Evolutionary conservation across 73 alveolate species (phyloP).

Genomic region (Diophrys sp.): DNA sequence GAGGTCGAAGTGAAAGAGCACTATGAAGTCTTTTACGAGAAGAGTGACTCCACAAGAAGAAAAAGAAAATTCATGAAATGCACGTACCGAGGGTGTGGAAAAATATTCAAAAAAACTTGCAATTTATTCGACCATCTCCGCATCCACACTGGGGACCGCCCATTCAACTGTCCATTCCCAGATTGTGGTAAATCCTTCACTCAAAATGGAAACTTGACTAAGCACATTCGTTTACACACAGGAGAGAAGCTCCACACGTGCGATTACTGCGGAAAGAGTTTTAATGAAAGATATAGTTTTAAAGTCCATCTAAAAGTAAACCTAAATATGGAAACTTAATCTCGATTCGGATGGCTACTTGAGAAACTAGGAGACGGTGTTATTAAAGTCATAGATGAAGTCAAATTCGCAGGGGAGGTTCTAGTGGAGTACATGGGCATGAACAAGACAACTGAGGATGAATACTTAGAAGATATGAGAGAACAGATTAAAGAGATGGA

Average conservation of each 20-base stretch:
- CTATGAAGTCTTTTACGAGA: conserved; percentile 12
- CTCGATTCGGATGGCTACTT: not conserved
- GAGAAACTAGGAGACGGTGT: not conserved
- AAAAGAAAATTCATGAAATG: conserved; percentile 33
- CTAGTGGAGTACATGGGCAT: not conserved
- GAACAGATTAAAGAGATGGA: not conserved
- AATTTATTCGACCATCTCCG: conserved; percentile 54
- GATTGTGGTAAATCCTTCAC: conserved; percentile 26
- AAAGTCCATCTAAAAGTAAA: not conserved
- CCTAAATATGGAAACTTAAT: not conserved
- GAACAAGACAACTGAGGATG: not conserved
- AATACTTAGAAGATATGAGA: not conserved
- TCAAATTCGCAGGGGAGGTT: not conserved
- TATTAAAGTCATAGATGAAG: not conserved
- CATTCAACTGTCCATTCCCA: conserved; percentile 22
- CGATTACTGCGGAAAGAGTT: conserved; percentile 12
- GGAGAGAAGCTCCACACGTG: conserved; percentile 12
- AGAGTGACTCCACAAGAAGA: conserved; percentile 28
- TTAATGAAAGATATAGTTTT: conserved; percentile 13
- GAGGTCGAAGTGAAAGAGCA: conserved; percentile 8
- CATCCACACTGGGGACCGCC: conserved; percentile 52
- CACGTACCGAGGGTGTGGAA: conserved; percentile 20
- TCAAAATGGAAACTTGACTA: conserved; percentile 26
- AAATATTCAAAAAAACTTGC: conserved; percentile 44
- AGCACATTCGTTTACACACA: conserved; percentile 14